Evolutionary conservation across 2,329 filamentous ascomycete species (phyloP).

Genomic region (Fusarium globosum): DNA sequence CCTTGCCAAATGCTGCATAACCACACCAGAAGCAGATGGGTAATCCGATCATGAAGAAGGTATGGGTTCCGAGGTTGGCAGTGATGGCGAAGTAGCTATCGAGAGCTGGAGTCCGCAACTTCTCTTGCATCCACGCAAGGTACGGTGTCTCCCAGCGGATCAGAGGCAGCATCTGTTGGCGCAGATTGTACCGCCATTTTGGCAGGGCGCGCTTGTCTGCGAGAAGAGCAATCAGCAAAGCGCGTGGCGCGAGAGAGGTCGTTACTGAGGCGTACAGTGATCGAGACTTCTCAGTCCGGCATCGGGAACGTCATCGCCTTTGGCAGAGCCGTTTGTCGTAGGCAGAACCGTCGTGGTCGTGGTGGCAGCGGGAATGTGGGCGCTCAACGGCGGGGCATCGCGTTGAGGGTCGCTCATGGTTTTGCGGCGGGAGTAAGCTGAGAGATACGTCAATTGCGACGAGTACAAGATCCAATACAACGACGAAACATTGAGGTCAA

Average conservation of each 20-base stretch:
- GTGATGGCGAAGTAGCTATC: conserved; percentile 98
- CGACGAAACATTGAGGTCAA: conserved; percentile 32
- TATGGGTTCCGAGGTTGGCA: conserved; percentile 96
- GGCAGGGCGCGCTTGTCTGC: conserved; percentile 86
- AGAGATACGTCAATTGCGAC: conserved; percentile 39
- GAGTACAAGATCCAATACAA: conserved; percentile 20
- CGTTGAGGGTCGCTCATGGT: conserved; percentile 49
- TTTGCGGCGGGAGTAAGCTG: conserved; percentile 16
- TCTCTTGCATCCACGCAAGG: conserved; percentile 85
- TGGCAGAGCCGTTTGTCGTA: conserved; percentile 23
- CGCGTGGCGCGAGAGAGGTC: background rate
- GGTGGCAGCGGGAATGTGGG: conserved; percentile 18
- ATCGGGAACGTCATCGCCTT: conserved; percentile 58
- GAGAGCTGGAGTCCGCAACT: conserved; percentile 81
- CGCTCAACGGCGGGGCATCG: conserved; percentile 47
- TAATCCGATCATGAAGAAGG: conserved; percentile 96
- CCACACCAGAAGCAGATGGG: conserved; percentile 98
- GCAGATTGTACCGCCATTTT: conserved; percentile 86
- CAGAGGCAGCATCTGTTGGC: conserved; percentile 84
- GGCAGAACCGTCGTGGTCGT: conserved; percentile 25
- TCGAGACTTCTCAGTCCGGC: conserved; percentile 84
- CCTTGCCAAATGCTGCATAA: conserved; percentile 84
- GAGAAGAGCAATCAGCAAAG: conserved; percentile 21
- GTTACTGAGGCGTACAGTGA: conserved; percentile 67
- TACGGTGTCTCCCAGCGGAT: conserved; percentile 96